Base-by-base conservation (phyloP, 2,329 filamentous ascomycete species). In the Neonectria ditissima region DNA sequence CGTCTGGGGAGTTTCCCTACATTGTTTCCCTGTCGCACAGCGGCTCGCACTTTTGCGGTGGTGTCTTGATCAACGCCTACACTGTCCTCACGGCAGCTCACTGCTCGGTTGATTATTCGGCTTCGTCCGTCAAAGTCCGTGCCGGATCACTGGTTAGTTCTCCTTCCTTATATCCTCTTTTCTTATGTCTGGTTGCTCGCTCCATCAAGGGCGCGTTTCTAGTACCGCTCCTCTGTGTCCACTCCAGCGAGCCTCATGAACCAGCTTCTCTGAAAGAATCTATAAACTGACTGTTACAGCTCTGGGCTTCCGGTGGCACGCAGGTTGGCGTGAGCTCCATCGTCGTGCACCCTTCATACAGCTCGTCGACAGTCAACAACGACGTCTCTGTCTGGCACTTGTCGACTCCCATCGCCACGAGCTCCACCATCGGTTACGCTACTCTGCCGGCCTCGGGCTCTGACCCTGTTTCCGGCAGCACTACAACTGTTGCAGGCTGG, bases 51-150 rank as follows among this genome's bases (percentile, higher is more conserved):
- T 73, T 71, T 66, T 77, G 75, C 43, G 75, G 75, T 20, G 75
- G 75, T 26, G 55, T 69, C 13, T 64, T 77, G 22, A 18, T 77
- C 43, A 74, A 76, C 63, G 70, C 74, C 65, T 68, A 72, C 62
- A 77, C 75, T 20, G 75, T 77, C 56, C 3, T 76, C 56, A 77
- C 75, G 7, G 75, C 75, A 14, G 75, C 68, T 14, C 75, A 77
- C 68, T 77, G 74, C 68, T 68, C 72, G 18, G 50, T 44, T 4
- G 68, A 57, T 39, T 43, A 63, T 43, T 37, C 53, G n/a, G 56
- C 69, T 18, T 65, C 66, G 7, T 7, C 26, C 34, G 67, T 75
- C 57, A 54, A 45, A 9, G 65, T 77, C 63, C 75, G 75, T 45
- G 75, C 74, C 22, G 75, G 75, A 14, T 67, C 65, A 28, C 59